phyloP scores from a whole-genome alignment of 2,329 filamentous ascomycete species.

The Raffaelea ambrosiae region DNA sequence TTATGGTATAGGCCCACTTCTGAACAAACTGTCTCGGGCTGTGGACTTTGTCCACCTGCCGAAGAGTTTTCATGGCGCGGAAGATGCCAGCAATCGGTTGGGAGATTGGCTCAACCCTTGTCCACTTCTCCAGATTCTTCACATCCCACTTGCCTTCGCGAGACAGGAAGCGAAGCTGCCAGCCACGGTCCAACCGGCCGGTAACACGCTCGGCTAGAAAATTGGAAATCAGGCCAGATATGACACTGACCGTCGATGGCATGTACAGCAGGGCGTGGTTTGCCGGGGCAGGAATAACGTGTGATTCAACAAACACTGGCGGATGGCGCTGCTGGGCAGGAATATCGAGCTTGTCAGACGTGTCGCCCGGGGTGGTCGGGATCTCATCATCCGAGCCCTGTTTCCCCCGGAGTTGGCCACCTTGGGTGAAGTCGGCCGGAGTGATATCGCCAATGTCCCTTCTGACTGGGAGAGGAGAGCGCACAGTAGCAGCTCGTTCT shows the following conservation, averaged over 20 bases:
- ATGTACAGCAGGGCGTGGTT: slow-evolving; percentile 80
- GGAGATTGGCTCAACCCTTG: slow-evolving; percentile 69
- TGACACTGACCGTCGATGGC: slow-evolving; percentile 62
- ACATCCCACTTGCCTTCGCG: slow-evolving; percentile 96
- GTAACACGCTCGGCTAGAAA: slow-evolving; percentile 73
- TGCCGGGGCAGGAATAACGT: slow-evolving; percentile 66
- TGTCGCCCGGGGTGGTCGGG: slow-evolving; percentile 37
- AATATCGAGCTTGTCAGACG: slow-evolving; percentile 24
- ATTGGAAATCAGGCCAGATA: slow-evolving; percentile 74
- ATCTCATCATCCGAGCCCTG: slow-evolving; percentile 25
- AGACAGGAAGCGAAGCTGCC: slow-evolving; percentile 84
- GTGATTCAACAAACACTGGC: slow-evolving; percentile 52
- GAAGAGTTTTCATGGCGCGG: slow-evolving; percentile 84
- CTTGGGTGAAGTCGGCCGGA: slow-evolving; percentile 26
- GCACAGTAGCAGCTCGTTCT: too few species aligned
- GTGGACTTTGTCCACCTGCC: slow-evolving; percentile 79
- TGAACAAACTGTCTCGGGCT: slow-evolving; percentile 64
- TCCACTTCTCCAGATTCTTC: slow-evolving; percentile 92
- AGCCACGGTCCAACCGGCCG: slow-evolving; percentile 68
- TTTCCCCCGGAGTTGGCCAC: slow-evolving; percentile 2
- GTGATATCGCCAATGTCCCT: slow-evolving; percentile 18
- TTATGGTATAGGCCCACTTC: slow-evolving; percentile 58
- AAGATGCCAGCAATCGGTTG: slow-evolving; percentile 71
- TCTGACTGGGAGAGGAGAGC: too few species aligned
- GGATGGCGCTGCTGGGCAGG: slow-evolving; percentile 41